Percentiles rank a stretch among this genome's conserved stretches.
Evolutionary conservation across 441 rosid species (phyloP).

Genomic region (Viola pubescens): DNA sequence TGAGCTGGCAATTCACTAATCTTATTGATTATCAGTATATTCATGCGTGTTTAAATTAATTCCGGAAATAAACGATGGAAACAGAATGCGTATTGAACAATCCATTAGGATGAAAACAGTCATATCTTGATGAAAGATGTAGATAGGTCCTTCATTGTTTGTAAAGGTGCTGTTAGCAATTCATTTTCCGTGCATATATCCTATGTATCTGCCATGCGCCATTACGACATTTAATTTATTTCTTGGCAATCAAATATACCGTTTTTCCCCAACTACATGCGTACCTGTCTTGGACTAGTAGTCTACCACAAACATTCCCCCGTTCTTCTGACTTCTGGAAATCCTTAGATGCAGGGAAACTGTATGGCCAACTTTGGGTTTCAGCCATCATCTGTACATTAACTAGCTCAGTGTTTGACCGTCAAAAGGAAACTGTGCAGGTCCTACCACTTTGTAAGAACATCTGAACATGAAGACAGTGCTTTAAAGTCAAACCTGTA

Average conservation of each 20-base stretch:
- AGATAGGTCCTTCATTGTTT: background rate
- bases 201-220: background rate
- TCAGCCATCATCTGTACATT: conserved; percentile 44
- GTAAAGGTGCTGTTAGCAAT: background rate
- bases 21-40: background rate
- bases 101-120: background rate
- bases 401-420: conserved; percentile 11
- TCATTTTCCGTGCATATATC: background rate
- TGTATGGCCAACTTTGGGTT: conserved; percentile 80
- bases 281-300: conserved; percentile 60
- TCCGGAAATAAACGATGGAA: too few relatives aligned
- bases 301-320: conserved; percentile 60
- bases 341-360: conserved; percentile 64
- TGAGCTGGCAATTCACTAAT: background rate
- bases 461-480: too few relatives aligned
- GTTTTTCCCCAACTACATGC: background rate
- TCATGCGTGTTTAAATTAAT: too few relatives aligned
- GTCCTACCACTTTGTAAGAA: background rate
- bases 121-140: background rate
- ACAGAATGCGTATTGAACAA: too few relatives aligned
- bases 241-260: background rate
- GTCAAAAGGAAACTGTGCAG: conserved; percentile 16
- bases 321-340: conserved; percentile 45
- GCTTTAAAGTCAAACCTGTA: conserved; percentile 36
- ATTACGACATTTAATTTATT: conserved; percentile 1